These are phyloP conservation scores for Picochlorum sp. DNA, from an alignment of 139 green algal species.

Conservation along the genomic window DNA sequence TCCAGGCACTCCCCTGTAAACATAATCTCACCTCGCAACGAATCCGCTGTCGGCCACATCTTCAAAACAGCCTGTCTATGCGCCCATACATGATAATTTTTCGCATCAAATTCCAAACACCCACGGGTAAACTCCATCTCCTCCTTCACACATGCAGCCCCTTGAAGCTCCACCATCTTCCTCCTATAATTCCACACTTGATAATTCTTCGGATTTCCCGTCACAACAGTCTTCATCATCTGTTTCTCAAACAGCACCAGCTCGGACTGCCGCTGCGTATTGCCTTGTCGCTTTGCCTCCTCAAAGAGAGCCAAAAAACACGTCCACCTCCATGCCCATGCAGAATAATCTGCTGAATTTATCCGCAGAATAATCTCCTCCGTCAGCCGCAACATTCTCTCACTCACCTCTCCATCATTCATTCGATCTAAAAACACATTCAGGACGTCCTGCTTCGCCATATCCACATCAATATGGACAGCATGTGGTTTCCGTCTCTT, in stretches of 20 bases:
- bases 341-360: constrained; percentile 74
- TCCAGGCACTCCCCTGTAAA: constrained; percentile 39
- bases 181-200: constrained; percentile 85
- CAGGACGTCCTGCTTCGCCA: constrained; percentile 41
- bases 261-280: constrained; percentile 4
- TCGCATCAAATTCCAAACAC: constrained; percentile 58
- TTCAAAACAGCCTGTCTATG: constrained; percentile 56
- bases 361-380: constrained; percentile 47
- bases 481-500: constrained; percentile 18
- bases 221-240: constrained; percentile 26
- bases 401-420: constrained; percentile 21
- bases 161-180: constrained; percentile 39
- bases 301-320: constrained; percentile 24
- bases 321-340: constrained; percentile 59
- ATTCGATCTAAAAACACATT: constrained; percentile 41
- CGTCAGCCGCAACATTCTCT: constrained; percentile 51
- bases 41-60: not conserved
- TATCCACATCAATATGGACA: constrained; percentile 42
- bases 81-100: constrained; percentile 88
- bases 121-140: constrained; percentile 42
- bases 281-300: constrained; percentile 18
- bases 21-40: constrained; percentile 42
- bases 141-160: constrained; percentile 11
- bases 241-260: constrained; percentile 12
- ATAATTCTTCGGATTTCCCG: constrained; percentile 77